Base-by-base conservation (phyloP, 106 monocot species). In the Apostasia ramifera region DNA sequence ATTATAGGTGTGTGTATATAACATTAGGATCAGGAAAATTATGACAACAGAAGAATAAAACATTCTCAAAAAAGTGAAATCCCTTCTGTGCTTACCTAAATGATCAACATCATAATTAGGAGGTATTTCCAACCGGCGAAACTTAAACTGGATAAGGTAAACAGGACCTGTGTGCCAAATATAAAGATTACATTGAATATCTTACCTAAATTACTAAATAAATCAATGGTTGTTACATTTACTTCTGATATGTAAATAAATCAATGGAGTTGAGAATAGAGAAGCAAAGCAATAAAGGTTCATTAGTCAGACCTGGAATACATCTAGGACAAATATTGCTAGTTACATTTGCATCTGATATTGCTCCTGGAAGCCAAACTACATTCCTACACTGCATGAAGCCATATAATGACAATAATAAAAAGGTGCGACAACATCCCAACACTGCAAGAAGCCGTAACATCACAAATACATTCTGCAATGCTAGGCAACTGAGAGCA, bases 301-400 rank as follows among this genome's bases (percentile, higher is more conserved):
- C n/a, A 50, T 52, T 48, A 40, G 0, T 67, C 53, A 40, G 45
- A 93, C 92, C 97, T 97, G 97, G 92, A 66, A 59, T 73, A 69
- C 97, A 97, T 47, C 77, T 75, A 43, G 84, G 72, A 52, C 97
- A 97, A 70, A 89, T 61, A 71, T 87, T 64, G 74, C 57, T 82
- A n/a, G 92, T 97, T 8, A 97, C 87, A 83, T 79, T 59, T 69
- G 92, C 97, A 73, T 92, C 97, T 68, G 81, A 84, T 81, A 87
- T 78, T 47, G 97, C 82, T 71, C 86, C 89, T 43, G 97, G 97
- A 61, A 97, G 92, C 97, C 97, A 97, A 64, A 89, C 92, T 43
- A 90, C 97, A 76, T 92, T 97, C 59, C 89, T 85, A 82, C 97
- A 97, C 91, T 89, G 85, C 47, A 14, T n/a, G 46, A 47, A 40